A percentile compares a stretch with the other conserved stretches of the same genome.
phyloP scores from a whole-genome alignment of 495 filamentous ascomycete species.

The Penicillium canariense region DNA sequence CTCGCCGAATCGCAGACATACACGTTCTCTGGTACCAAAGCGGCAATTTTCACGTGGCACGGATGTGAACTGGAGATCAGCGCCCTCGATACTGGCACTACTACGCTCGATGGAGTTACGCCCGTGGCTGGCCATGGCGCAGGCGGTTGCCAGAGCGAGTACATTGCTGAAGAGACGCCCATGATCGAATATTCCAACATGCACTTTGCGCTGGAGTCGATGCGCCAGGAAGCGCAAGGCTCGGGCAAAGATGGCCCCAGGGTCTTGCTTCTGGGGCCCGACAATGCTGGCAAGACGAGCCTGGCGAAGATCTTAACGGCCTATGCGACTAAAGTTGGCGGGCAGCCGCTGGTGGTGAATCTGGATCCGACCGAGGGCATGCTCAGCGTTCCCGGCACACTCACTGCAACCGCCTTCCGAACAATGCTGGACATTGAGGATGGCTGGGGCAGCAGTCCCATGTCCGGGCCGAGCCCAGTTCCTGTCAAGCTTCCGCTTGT shows the following conservation, averaged over 20 bases:
- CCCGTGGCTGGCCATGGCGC: slow-evolving; percentile 33
- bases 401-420: slow-evolving; percentile 79
- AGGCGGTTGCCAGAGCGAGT: slow-evolving; percentile 63
- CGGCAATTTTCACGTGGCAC: slow-evolving; percentile 86
- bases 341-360: slow-evolving; percentile 81
- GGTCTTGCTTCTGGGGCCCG: slow-evolving; percentile 80
- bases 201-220: slow-evolving; percentile 76
- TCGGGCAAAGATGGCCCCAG: slow-evolving; percentile 65
- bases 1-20: slow-evolving; percentile 79
- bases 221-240: slow-evolving; percentile 53
- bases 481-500: slow-evolving; percentile 90
- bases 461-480: slow-evolving; percentile 79
- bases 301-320: slow-evolving; percentile 76
- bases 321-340: slow-evolving; percentile 73
- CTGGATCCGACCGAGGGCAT: slow-evolving; percentile 83
- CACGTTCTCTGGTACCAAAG: slow-evolving; percentile 78
- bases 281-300: slow-evolving; percentile 81
- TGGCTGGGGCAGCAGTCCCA: slow-evolving; percentile 88
- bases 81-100: slow-evolving; percentile 41
- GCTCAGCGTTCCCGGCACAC: slow-evolving; percentile 77
- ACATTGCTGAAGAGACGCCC: slow-evolving; percentile 80
- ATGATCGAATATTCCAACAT: slow-evolving; percentile 80
- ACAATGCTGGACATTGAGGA: slow-evolving; percentile 87
- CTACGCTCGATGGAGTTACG: slow-evolving; percentile 22
- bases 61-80: slow-evolving; percentile 80